Base-by-base conservation (phyloP, 768 basidiomycete species). In the Tulasnella sp. region DNA sequence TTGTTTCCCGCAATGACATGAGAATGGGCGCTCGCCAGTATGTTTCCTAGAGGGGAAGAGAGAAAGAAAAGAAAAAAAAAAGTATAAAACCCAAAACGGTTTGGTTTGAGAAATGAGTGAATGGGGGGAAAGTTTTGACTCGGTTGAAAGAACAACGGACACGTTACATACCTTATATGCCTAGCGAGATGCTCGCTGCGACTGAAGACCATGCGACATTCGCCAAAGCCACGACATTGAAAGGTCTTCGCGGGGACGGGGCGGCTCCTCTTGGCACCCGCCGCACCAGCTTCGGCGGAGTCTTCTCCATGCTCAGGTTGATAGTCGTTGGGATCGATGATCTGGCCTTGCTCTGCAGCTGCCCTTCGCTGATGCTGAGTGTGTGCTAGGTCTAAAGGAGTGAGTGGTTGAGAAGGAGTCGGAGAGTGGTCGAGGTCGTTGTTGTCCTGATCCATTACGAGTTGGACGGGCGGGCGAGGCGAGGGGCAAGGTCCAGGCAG, bases 121-220 rank as follows among this genome's bases (percentile, higher is more conserved):
- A 55, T 27, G 43, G 45, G 58, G 24, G 32, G 32, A 15, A 38
- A 34, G 42, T 44, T 21, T 32, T 19, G 24, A 56, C 1, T 47
- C 15, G 52, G 32, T 27, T 11, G 38, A 38, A 38, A 38, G 44
- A 50, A 51, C 32, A 53, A 32, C 51, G 32, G 45, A 8, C 66
- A 21, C 4, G 13, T 3, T 5, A 45, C 82, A 70, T 68, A 93
- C 93, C 95, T 78, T 70, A 96, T 88, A 76, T 98, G 95, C 67
- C 95, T 79, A 62, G 94, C 92, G 4, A 98, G 77, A 74, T 98
- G 95, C 73, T 98, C 95, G 70, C 87, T 88, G 72, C 95, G 78
- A 61, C 86, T 88, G 71, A 98, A 98, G 63, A 94, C 90, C 92
- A 96, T 97, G 61, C 86, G 79, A 75, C 95, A 98, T 51, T 93